Evolutionary conservation across 2,329 filamentous ascomycete species (phyloP), one percentile per base, ranked within the genome.

Genomic region (Epichloe amarillans): DNA sequence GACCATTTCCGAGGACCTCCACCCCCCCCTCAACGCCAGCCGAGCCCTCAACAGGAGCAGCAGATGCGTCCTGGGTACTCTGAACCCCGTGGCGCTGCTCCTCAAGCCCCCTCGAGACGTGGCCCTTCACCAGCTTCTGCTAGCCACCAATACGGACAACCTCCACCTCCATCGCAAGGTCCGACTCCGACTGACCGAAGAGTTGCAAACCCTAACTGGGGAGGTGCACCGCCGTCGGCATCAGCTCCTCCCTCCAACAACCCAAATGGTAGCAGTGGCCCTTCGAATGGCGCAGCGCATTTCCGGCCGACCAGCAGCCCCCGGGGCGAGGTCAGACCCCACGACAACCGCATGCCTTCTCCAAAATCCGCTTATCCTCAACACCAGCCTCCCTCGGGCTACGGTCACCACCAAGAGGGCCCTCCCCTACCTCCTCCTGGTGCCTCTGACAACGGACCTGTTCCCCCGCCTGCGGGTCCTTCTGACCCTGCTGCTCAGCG

Each of bases 311-410:
- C 83, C 33, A 82, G 82, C 60, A 94, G 86, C 64, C 87, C 87
- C 53, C 80, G 87, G n/a, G 80, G 85, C 47, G 91, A 96, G 57
- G 83, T 89, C 45, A 81, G 89, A 35, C 77, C 93, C 55, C 79
- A 91, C 57, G 90, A 95, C 57, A 88, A 84, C 62, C 82, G 86
- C 53, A 86, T 90, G 68, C 80, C 87, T n/a, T 96, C 91, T n/a
- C 90, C 90, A 53, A 90, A 89, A 61, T 85, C 88, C 39, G 82
- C 81, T 7, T 95, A 93, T 61, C 83, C 85, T 5, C 87, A 90
- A 60, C 86, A 87, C 55, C 86, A 84, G 56, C 69, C 74, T 8
- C 64, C 65, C 12, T 61, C 65, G 15, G 62, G 68, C 11, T 60
- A 66, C 46, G 94, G 84, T 58, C 84, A 86, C 56, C 87, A 88